phyloP scores from a whole-genome alignment of 768 basidiomycete genomes.

The Psilocybe cubensis region DNA sequence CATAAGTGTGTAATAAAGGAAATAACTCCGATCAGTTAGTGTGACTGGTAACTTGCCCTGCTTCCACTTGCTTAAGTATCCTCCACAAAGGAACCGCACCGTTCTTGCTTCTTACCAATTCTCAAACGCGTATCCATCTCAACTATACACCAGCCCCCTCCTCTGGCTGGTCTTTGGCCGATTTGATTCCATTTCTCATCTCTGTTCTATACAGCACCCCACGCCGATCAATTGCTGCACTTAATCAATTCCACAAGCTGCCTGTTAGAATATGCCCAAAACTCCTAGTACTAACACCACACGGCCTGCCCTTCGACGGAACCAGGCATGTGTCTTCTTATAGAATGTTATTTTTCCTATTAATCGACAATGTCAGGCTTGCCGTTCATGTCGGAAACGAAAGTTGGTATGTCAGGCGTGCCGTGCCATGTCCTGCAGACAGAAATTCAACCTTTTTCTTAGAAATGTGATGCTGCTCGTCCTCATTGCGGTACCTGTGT shows the following conservation, averaged over 20 bases:
- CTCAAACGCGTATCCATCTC: conserved; percentile 3
- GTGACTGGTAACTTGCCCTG: conserved; percentile 6
- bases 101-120: conserved; percentile 2
- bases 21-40: conserved; percentile 17
- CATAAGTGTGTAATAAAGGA: conserved; percentile 3
- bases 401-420: conserved; percentile 63
- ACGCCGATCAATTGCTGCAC: background rate
- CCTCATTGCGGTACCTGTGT: conserved; percentile 87
- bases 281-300: conserved; percentile 45
- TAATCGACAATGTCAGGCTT: conserved; percentile 51
- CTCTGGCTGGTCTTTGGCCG: background rate
- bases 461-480: conserved; percentile 91
- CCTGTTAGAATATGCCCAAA: conserved; percentile 63
- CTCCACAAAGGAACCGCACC: background rate
- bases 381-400: conserved; percentile 80
- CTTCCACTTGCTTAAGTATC: conserved; percentile 4
- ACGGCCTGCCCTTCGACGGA: conserved; percentile 75
- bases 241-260: background rate
- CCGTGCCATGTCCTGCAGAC: background rate
- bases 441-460: conserved; percentile 1
- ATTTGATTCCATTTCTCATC: background rate
- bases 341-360: conserved; percentile 3
- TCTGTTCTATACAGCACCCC: background rate
- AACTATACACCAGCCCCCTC: background rate
- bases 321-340: conserved; percentile 55